Evolutionary conservation across 2,329 filamentous ascomycete species (phyloP), one percentile per base, ranked within the genome.

Genomic region (Trichoderma simmonsii): DNA sequence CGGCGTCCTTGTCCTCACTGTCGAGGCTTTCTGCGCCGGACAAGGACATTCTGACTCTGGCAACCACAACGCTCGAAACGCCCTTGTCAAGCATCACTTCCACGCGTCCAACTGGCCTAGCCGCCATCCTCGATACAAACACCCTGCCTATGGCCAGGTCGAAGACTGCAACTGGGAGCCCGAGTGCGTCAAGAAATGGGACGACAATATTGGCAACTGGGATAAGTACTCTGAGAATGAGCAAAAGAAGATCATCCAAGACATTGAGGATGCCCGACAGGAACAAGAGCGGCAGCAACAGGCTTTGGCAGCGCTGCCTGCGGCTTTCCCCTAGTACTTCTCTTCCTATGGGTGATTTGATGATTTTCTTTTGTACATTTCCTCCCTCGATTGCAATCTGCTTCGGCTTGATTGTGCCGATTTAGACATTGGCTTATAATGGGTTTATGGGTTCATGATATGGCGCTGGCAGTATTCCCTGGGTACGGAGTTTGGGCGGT

Each of bases 31-130:
- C 75, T 91, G 91, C 15, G 91, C 91, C 0, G 91, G 91, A 14
- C 91, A 93, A 79, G 91, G 91, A 14, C 91, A 93, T 79, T 93
- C 91, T 0, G 88, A 93, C 77, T 92, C 90, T 0, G 91, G 91
- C 15, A 92, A 90, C 76, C 91, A 93, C 79, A 86, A 91, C 66
- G 85, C 90, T 1, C 85, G 89, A 65, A 86, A 86, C 24, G 91
- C 91, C 2, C 83, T 93, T 1, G 90, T 93, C 28, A 91, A 90
- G 79, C 91, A 93, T 78, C 90, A 93, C 79, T 93, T 92, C 77
- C 91, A 93, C 79, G 91, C 91, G 0, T 93, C 90, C 1, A 87
- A 89, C 72, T 93, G 91, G 91, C 91, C 91, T 3, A 87, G 86
- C 67, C 84, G 84, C 3, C 91, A 93, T 77, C 90, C 89, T 1